These are phyloP conservation scores for Boletus barrowsii DNA, from an alignment of 768 basidiomycete genomes.

Conservation along the genomic window DNA sequence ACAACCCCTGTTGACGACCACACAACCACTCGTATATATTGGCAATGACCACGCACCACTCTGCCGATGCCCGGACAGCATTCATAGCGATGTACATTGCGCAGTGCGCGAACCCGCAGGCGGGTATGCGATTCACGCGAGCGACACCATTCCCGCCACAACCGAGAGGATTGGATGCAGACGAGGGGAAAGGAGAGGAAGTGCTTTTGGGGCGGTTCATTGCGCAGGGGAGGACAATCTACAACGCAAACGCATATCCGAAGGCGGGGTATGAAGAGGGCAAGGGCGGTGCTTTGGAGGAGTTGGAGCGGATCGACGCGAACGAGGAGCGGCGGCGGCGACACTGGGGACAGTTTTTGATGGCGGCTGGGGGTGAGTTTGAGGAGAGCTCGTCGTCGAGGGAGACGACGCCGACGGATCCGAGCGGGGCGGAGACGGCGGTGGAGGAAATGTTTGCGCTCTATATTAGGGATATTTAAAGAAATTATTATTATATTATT, in stretches of 20 bases:
- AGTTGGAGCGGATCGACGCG: slow-evolving; percentile 20
- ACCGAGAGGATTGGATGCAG: background rate
- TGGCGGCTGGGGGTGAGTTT: slow-evolving; percentile 1
- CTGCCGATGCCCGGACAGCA: slow-evolving; percentile 36
- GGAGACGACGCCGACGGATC: background rate
- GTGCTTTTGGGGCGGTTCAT: background rate
- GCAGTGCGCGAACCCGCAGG: slow-evolving; percentile 19
- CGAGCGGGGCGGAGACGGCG: background rate
- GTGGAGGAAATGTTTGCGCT: slow-evolving; percentile 37
- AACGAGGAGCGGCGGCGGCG: slow-evolving; percentile 17
- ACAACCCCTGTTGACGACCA: background rate
- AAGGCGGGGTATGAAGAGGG: background rate
- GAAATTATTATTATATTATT: background rate
- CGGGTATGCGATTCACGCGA: slow-evolving; percentile 2
- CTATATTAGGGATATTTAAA: slow-evolving; percentile 31
- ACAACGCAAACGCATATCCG: slow-evolving; percentile 10
- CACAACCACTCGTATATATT: background rate
- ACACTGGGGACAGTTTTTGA: slow-evolving; percentile 3
- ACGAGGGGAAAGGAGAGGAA: no score
- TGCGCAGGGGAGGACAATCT: slow-evolving; percentile 30
- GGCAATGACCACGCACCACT: slow-evolving; percentile 20
- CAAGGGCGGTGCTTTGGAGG: background rate
- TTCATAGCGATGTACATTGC: slow-evolving; percentile 29
- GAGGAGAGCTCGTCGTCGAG: background rate
- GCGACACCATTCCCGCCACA: background rate